Conservation (phyloP, 257 asterid species). For the Catharanthus roseus region DNA sequence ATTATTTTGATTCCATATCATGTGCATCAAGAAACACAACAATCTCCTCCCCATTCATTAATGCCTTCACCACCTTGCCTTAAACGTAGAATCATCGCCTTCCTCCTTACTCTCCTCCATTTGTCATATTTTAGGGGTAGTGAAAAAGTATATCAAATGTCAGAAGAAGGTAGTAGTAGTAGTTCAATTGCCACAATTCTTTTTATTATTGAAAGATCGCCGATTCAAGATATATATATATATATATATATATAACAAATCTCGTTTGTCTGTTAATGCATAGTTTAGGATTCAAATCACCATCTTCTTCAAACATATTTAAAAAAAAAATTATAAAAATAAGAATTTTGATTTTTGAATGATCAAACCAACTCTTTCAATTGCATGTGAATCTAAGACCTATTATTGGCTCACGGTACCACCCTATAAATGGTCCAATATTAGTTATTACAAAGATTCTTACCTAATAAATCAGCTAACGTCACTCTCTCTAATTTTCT, state of each 20-base stretch:
- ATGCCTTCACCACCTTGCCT: not conserved
- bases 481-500: slow-evolving; percentile 20
- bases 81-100: not conserved
- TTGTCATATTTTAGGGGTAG: not conserved
- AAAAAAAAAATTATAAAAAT: too few species aligned
- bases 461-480: slow-evolving; percentile 25
- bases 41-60: not conserved
- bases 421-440: slow-evolving; percentile 3
- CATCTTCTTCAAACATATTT: too few species aligned
- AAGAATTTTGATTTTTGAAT: too few species aligned
- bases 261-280: too few species aligned
- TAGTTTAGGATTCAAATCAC: too few species aligned
- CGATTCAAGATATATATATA: too few species aligned
- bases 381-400: slow-evolving; percentile 49
- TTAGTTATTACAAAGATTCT: slow-evolving; percentile 50
- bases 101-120: too few species aligned
- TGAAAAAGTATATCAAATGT: not conserved
- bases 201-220: too few species aligned
- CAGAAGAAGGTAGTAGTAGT: not conserved
- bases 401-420: slow-evolving; percentile 32
- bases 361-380: not conserved
- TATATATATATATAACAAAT: too few species aligned
- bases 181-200: not conserved
- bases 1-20: slow-evolving; percentile 13
- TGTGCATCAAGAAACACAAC: not conserved